phyloP scores from a whole-genome alignment of 2,329 filamentous ascomycete genomes.

The Dothidotthia symphoricarpi region DNA sequence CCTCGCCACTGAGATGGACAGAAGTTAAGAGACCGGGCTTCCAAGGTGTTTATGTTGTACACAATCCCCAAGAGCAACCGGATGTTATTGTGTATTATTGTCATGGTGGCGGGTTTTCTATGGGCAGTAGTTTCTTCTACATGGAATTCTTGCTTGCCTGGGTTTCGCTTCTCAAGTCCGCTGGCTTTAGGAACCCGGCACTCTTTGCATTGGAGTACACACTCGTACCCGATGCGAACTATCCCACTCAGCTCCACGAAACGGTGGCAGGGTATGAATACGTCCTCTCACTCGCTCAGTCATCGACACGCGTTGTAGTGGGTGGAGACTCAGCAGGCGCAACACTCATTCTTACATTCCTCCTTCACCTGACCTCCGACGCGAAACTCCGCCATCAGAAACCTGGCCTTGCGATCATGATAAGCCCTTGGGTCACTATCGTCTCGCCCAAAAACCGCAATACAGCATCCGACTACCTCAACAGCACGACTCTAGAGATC shows the following conservation, averaged over 20 bases:
- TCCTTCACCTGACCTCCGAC: conserved; percentile 63
- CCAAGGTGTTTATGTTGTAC: conserved; percentile 68
- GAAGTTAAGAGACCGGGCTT: conserved; percentile 57
- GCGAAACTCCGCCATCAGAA: conserved; percentile 45
- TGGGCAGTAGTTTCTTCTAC: conserved; percentile 82
- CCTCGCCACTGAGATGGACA: conserved; percentile 62
- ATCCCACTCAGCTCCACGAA: conserved; percentile 72
- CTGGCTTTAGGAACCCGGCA: conserved; percentile 71
- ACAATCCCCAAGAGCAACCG: conserved; percentile 59
- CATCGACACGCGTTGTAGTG: conserved; percentile 65
- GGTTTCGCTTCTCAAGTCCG: conserved; percentile 62
- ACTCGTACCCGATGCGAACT: conserved; percentile 70
- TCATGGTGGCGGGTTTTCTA: conserved; percentile 79
- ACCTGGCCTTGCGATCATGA: conserved; percentile 66
- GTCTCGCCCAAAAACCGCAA: conserved; percentile 65
- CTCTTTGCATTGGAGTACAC: conserved; percentile 80
- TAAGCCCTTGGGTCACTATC: conserved; percentile 79
- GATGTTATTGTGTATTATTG: conserved; percentile 81
- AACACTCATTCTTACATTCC: conserved; percentile 68
- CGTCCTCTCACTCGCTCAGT: conserved; percentile 58
- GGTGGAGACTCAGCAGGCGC: conserved; percentile 79
- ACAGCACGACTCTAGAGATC: conserved; percentile 61
- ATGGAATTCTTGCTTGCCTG: conserved; percentile 74
- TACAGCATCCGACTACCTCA: conserved; percentile 73
- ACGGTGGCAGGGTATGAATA: conserved; percentile 69